Evolutionary conservation across 1,139 yeast species (phyloP).

Genomic region (Kodamaea plutei): DNA sequence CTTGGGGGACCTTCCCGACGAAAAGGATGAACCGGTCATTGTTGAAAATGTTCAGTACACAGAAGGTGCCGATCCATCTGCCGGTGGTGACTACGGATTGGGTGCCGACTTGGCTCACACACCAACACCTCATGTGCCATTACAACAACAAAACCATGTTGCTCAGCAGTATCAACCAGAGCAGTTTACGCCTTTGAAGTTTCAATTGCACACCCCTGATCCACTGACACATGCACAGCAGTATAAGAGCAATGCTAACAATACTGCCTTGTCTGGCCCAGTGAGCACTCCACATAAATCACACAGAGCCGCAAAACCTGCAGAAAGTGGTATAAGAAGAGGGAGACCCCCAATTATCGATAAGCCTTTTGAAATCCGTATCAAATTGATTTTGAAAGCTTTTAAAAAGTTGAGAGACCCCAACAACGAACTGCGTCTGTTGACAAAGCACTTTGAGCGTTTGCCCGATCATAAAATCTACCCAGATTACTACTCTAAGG

Average conservation of each 20-base stretch:
- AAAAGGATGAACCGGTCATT: conserved; percentile 22
- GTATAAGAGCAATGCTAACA: conserved; percentile 3
- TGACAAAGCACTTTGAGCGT: conserved; percentile 69
- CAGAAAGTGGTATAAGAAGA: conserved; percentile 67
- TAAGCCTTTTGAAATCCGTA: conserved; percentile 88
- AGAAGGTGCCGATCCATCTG: conserved; percentile 4
- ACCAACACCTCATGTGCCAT: conserved; percentile 3
- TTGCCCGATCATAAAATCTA: conserved; percentile 68
- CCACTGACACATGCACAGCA: conserved; percentile 3
- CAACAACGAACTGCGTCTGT: conserved; percentile 41
- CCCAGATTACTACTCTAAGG: conserved; percentile 63
- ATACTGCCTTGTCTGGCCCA: conserved; percentile 8
- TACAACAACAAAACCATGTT: conserved; percentile 4
- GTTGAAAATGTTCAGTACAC: conserved; percentile 10
- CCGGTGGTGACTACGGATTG: conserved; percentile 3
- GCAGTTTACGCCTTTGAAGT: conserved; percentile 8
- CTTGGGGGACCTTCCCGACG: conserved; percentile 70
- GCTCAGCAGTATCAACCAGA: conserved; percentile 5
- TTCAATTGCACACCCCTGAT: conserved; percentile 8
- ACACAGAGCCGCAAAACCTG: conserved; percentile 14
- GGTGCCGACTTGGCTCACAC: conserved; percentile 5
- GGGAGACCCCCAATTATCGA: conserved; percentile 97
- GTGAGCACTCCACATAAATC: conserved; percentile 4
- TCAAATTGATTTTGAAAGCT: conserved; percentile 78
- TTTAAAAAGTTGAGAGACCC: conserved; percentile 69